Percentiles rank a stretch among this genome's conserved stretches.
Conservation (phyloP, 495 filamentous ascomycete species). For the Podospora pseudopauciseta region DNA sequence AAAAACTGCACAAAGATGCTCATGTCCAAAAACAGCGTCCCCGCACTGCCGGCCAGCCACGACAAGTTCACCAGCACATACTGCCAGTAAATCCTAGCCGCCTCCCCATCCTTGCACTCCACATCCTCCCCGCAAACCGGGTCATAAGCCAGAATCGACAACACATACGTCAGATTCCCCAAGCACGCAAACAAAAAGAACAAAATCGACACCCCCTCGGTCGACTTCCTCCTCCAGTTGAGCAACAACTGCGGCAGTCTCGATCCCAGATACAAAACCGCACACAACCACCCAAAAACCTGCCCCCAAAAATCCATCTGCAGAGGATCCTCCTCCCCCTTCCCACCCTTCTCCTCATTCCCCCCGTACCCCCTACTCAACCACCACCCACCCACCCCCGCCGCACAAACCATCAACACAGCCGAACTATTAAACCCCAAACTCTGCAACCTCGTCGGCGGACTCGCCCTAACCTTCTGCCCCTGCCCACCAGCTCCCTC, state of each 20-base stretch:
- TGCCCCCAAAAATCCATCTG: constrained; percentile 74
- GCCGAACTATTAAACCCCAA: constrained; percentile 67
- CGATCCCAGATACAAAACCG: constrained; percentile 80
- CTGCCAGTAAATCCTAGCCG: constrained; percentile 56
- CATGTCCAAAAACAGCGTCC: constrained; percentile 78
- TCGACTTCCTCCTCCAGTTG: constrained; percentile 84
- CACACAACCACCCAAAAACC: constrained; percentile 81
- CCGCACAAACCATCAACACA: constrained; percentile 72
- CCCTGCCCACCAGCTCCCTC: constrained; percentile 25
- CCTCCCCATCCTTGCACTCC: constrained; percentile 55
- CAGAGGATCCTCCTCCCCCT: constrained; percentile 39
- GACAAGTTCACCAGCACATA: constrained; percentile 85
- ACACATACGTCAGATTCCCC: constrained; percentile 87
- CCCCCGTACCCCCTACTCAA: constrained; percentile 49
- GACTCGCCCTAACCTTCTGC: constrained; percentile 21
- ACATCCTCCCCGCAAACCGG: constrained; percentile 50
- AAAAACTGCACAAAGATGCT: constrained; percentile 92
- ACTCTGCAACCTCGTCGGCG: constrained; percentile 52
- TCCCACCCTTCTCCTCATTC: constrained; percentile 12
- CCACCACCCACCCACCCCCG: constrained; percentile 84
- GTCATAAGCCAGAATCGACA: constrained; percentile 85
- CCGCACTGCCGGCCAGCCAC: constrained; percentile 86
- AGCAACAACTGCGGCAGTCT: constrained; percentile 85
- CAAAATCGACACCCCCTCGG: constrained; percentile 83
- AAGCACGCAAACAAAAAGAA: constrained; percentile 97